Evolutionary conservation across 148 eudicot species (phyloP).

Genomic region (Polygonum maritimum): DNA sequence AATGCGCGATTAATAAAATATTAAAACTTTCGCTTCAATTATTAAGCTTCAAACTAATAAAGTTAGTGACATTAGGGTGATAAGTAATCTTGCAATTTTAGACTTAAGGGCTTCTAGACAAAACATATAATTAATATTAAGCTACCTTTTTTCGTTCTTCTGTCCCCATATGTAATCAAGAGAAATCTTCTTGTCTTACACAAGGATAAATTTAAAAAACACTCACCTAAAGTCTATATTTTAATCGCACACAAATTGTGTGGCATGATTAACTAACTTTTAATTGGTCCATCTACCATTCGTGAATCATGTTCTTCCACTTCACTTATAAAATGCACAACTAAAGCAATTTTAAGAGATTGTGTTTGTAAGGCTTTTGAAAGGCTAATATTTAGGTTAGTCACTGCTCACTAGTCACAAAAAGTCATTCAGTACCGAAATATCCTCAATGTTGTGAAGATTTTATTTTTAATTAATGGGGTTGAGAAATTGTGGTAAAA

Average conservation of each 20-base stretch:
- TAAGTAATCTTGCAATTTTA: neutral
- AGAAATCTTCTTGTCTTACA: neutral
- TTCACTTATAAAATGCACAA: neutral
- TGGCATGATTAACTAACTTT: neutral
- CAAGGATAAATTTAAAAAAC: neutral
- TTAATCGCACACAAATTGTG: neutral
- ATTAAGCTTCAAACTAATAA: neutral
- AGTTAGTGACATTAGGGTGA: neutral
- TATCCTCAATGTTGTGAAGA: too few species aligned
- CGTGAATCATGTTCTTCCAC: neutral
- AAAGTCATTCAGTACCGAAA: too few species aligned
- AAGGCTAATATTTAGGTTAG: too few species aligned
- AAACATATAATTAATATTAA: neutral
- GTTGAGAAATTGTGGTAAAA: too few species aligned
- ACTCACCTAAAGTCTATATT: neutral
- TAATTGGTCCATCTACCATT: conserved; percentile 1
- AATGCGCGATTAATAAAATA: neutral
- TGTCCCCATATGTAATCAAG: neutral
- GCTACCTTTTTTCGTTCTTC: neutral
- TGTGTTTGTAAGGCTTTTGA: too few species aligned
- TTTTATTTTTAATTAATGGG: too few species aligned
- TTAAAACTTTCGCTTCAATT: neutral
- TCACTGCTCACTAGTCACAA: too few species aligned
- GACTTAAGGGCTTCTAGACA: neutral
- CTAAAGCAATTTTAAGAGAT: too few species aligned